A percentile compares a stretch with the other conserved stretches of the same genome.
phyloP scores from a whole-genome alignment of 768 basidiomycete species.

The Fomitopsis pulvina region DNA sequence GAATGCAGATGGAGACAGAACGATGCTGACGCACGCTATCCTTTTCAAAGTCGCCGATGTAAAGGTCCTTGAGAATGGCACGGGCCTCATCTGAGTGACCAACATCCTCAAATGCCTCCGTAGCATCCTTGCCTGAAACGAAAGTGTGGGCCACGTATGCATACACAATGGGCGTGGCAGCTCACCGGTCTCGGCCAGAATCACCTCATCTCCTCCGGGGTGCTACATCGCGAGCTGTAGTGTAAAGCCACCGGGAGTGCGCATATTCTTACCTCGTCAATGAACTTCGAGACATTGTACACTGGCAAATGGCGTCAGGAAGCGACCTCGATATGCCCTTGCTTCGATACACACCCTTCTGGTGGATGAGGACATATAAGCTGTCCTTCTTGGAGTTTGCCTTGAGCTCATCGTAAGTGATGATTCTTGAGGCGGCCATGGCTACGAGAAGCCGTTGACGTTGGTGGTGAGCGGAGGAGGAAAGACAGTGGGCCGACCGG shows the following conservation, averaged over 20 bases:
- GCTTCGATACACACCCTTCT: constrained; percentile 54
- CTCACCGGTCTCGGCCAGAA: constrained; percentile 86
- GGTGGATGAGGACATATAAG: constrained; percentile 78
- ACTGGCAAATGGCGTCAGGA: constrained; percentile 40
- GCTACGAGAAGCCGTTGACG: constrained; percentile 14
- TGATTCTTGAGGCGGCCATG: constrained; percentile 38
- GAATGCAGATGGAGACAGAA: not conserved
- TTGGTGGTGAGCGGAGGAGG: constrained; percentile 10
- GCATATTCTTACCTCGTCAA: constrained; percentile 72
- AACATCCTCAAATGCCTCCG: constrained; percentile 98
- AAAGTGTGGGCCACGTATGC: constrained; percentile 3
- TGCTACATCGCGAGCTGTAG: constrained; percentile 37
- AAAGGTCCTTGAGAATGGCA: constrained; percentile 68
- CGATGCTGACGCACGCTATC: constrained; percentile 42
- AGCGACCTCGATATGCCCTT: constrained; percentile 11
- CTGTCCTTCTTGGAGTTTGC: constrained; percentile 66
- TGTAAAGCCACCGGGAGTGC: not conserved
- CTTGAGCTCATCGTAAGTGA: constrained; percentile 74
- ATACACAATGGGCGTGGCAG: constrained; percentile 18
- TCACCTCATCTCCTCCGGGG: constrained; percentile 97
- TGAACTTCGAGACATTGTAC: constrained; percentile 89
- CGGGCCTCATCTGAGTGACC: constrained; percentile 99
- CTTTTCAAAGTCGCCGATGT: constrained; percentile 78
- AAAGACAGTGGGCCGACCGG: constrained; percentile 11
- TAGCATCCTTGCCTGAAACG: constrained; percentile 80